Base-by-base conservation (phyloP, 805 yeast genomes). In the Candida nonsorbophila region DNA sequence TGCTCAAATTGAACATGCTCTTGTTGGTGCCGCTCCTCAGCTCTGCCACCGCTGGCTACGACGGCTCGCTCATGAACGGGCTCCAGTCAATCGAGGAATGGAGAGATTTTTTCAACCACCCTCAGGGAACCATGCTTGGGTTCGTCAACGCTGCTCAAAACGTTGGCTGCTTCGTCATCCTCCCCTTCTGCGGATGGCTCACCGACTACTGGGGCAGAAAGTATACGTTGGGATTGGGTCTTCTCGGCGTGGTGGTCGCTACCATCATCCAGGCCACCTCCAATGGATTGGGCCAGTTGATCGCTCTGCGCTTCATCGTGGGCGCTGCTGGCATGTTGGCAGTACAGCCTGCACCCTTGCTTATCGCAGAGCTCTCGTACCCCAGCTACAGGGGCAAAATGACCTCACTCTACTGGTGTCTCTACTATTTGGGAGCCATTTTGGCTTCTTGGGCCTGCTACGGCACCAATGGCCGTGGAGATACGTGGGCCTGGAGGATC, bases 341-440 rank as follows among this genome's bases (percentile, higher is more conserved):
- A 5, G 55, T 52, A 20, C 60, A 64, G 20, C 58, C 72, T 4
- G 54, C 70, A n/a, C 71, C 76, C 7, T 37, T 69, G 7, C 49
- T 68, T 37, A 52, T 69, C 22, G 58, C 74, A 4, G 78, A 73
- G 40, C 36, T 70, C 12, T 47, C 74, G 1, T 69, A 58, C 36
- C 79, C 79, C 14, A 44, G 50, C n/a, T 51, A 37, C 35, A 44
- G 58, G 41, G 42, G 40, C 10, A 38, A 38, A 24, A 20, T 36
- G 20, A 38, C 62, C 2, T 36, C 40, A 59, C 30, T 58, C 66
- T 6, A 43, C 63, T 29, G 66, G 29, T 67, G 40, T 50, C 68
- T 1, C 27, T 67, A 16, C 58, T 67, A 37, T 29, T 15, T 62
- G 7, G 69, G 75, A 3, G 65, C 68, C 32, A 22, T 65, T 14